Percentiles rank a stretch among this genome's conserved stretches.
Conservation (phyloP, 495 filamentous ascomycete genomes). For the Articulospora tetracladia region DNA sequence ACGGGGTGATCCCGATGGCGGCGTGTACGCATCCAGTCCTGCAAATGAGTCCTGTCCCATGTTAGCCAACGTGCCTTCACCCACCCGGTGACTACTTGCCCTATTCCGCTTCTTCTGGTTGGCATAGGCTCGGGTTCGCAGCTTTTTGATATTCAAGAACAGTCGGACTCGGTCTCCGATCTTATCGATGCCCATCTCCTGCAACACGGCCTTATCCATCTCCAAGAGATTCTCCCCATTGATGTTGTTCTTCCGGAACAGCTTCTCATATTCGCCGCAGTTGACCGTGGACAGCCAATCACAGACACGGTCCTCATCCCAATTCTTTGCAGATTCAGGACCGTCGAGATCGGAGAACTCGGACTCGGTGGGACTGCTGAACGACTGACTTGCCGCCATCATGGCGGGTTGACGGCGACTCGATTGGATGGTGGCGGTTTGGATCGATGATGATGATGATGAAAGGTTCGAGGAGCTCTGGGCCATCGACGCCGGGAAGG, state of each 20-base stretch:
- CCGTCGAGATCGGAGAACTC: conserved; percentile 78
- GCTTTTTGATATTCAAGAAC: conserved; percentile 86
- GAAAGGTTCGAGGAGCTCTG: conserved; percentile 48
- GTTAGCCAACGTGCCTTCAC: conserved; percentile 14
- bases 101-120: conserved; percentile 83
- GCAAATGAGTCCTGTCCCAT: conserved; percentile 65
- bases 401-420: conserved; percentile 50
- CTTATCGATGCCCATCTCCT: conserved; percentile 98
- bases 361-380: conserved; percentile 85
- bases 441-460: conserved; percentile 42
- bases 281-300: conserved; percentile 89
- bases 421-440: conserved; percentile 48
- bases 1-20: conserved; percentile 66
- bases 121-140: conserved; percentile 78
- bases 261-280: conserved; percentile 84
- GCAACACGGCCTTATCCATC: conserved; percentile 91
- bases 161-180: conserved; percentile 96
- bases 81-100: conserved; percentile 44
- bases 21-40: conserved; percentile 59
- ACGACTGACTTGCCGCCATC: conserved; percentile 58
- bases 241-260: conserved; percentile 93
- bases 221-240: conserved; percentile 95
- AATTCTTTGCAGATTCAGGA: conserved; percentile 58
- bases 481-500: conserved; percentile 64
- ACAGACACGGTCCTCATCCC: conserved; percentile 89